Base-by-base conservation (phyloP, 225 moss, liverwort and hornwort genomes). In the Anthoceros angustus region DNA sequence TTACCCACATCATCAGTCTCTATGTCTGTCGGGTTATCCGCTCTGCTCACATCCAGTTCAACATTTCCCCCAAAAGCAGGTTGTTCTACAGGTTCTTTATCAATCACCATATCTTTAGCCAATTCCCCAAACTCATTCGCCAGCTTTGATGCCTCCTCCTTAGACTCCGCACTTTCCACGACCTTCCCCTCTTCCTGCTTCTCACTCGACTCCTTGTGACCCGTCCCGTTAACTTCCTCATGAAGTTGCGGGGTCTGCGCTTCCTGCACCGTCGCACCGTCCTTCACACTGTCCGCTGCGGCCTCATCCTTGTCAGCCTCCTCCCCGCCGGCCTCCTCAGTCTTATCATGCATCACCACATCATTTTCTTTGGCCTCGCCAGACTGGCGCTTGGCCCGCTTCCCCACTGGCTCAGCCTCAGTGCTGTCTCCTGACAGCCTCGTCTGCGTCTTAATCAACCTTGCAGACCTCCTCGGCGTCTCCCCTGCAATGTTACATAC, bases 401-500 rank as follows among this genome's bases (percentile, higher is more conserved):
- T 98, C n/a, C 50, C 48, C 66, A 70, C 78, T 62, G 82, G 83
- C 69, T 91, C 91, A 43, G 72, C 73, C 38, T 66, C 66, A 61
- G 63, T 48, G 63, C 72, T 79, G 68, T 85, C 91, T 62, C 62
- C 74, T 70, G 75, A 84, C 49, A 88, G 62, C 70, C 74, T 77
- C 41, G 77, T 78, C 55, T 72, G 78, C 7, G 69, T 71, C 73
- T 65, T 91, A 79, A 98, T 69, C 72, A 55, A 23, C 55, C 95
- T 84, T 43, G 88, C 83, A 69, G 95, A 98, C 74, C 95, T 86
- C 75, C 95, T 83, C 39, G 79, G 91, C 43, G 82, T 80, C 73
- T 85, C 83, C 72, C 85, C 83, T 73, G 82, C 64, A 64, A 12
- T 26, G 38, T 39, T 50, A 2, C 55, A 2, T 18, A 9, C 55